Evolutionary conservation across 257 asterid species (phyloP), one percentile per base, ranked within the genome.

Genomic region (Solanum corneliomulleri): DNA sequence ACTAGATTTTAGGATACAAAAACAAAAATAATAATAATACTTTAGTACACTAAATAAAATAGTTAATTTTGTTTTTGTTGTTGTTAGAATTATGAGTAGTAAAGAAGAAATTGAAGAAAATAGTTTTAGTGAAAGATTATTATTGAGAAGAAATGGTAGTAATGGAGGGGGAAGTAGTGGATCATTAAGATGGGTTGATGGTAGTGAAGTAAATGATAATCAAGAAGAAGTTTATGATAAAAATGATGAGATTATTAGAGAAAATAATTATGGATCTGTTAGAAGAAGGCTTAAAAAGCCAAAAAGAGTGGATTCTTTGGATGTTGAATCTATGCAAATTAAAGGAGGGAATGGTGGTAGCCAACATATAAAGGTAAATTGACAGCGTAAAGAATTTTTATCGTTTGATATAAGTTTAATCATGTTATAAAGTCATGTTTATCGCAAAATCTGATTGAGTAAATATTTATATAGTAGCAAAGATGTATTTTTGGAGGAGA

Each of bases 241-340:
- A 3, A 94, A 90, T 25, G 94, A 89, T 23, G 94, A 86, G 70
- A 89, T 62, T 41, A 89, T 56, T 41, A 88, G 91, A 87, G 94
- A 93, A 91, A 94, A 90, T 77, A 44, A 44, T 35, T 94, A 89
- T 92, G 98, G 93, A 71, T 88, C 92, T 90, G 91, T 94, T 69
- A 88, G 98, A 69, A 92, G 98, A 88, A 95, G 98, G 93, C 97
- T 96, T 56, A 96, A 95, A 93, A 95, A 90, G 92, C 98, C 98
- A 71, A 94, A 89, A 84, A 92, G 99, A 90, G 90, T 89, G 41
- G 96, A 96, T 90, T 96, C 99, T 25, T 93, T 96, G 81, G 99
- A 94, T 88, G 98, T 96, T 89, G 99, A 96, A 90, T 97, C 99
- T 72, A 92, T 96, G 98, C 92, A 95, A 88, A 93, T 96, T 90